Evolutionary conservation across 2,329 filamentous ascomycete genomes (phyloP), one percentile per base, ranked within the genome.

Genomic region (Aspergillus clavatus): DNA sequence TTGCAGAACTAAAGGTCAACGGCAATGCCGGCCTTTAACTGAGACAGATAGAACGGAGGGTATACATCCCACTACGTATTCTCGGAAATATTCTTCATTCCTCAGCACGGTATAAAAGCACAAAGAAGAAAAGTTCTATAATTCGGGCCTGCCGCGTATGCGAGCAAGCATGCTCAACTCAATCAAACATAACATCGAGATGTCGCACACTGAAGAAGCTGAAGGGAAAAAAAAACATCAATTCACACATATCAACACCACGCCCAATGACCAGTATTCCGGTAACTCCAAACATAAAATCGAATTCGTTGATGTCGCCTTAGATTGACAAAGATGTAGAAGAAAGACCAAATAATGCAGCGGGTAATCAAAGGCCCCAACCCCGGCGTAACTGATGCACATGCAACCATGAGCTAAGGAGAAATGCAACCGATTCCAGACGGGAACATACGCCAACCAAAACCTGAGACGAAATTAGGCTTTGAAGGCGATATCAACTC

Each of bases 1-100:
- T 73, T 35, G 42, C 58, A 12, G 53, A 51, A 26, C 26, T 58
- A 26, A 60, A 44, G 46, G 7, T 18, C n/a, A n/a, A n/a, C n/a
- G n/a, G n/a, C n/a, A n/a, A n/a, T n/a, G n/a, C n/a, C n/a, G n/a
- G n/a, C n/a, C 14, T 19, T 35, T 35, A 35, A 10, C 12, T n/a
- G 16, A 18, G n/a, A n/a, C n/a, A n/a, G n/a, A n/a, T n/a, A n/a
- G n/a, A n/a, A n/a, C n/a, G n/a, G n/a, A n/a, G n/a, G n/a, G n/a
- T n/a, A n/a, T n/a, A n/a, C n/a, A n/a, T n/a, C n/a, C 31, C 31
- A 35, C 31, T 12, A 24, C 23, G 5, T 24, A 24, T 24, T 8
- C 23, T 24, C 23, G 4, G 23, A 24, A 8, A 24, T 8, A 24
- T 24, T 8, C 5, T 21, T 16, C 29, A 33, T 3, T 35, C 11